Evolutionary conservation across 2,329 filamentous ascomycete genomes (phyloP).

Genomic region (Ascochyta viciae-villosae): DNA sequence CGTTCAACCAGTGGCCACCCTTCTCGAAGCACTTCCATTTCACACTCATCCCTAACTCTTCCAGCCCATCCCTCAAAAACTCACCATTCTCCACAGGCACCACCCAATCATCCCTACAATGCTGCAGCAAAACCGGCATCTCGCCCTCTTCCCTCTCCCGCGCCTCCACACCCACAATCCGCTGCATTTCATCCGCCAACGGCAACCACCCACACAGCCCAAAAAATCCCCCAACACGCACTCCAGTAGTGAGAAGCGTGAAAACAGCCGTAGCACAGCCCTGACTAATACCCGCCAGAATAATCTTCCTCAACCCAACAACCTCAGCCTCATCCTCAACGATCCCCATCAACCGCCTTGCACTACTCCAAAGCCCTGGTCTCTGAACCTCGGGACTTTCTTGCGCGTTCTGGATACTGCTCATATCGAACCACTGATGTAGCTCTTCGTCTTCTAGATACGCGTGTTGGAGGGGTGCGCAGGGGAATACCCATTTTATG

Average conservation of each 20-base stretch:
- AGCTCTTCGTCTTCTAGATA: constrained; percentile 31
- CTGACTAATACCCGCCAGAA: constrained; percentile 36
- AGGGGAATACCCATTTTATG: constrained; percentile 58
- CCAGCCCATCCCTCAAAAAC: constrained; percentile 46
- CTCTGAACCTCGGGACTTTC: constrained; percentile 54
- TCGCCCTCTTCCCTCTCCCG: background rate
- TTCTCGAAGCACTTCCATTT: constrained; percentile 51
- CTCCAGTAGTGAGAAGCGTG: constrained; percentile 6
- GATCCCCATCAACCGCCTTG: constrained; percentile 37
- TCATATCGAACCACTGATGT: constrained; percentile 62
- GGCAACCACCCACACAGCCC: constrained; percentile 35
- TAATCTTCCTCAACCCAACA: constrained; percentile 15
- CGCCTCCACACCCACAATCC: background rate
- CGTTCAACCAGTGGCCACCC: constrained; percentile 57
- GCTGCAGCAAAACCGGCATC: constrained; percentile 55
- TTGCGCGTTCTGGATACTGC: constrained; percentile 51
- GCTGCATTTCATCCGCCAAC: constrained; percentile 11
- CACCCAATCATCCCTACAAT: constrained; percentile 52
- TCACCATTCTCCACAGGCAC: constrained; percentile 49
- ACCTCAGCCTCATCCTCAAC: constrained; percentile 22
- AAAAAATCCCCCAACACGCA: constrained; percentile 25
- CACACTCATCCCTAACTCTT: constrained; percentile 45
- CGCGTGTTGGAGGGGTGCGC: constrained; percentile 44
- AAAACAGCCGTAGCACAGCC: constrained; percentile 31
- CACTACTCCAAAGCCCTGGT: constrained; percentile 51